Conservation (phyloP, 352 stramenopile species). For the Globisporangium solare region DNA sequence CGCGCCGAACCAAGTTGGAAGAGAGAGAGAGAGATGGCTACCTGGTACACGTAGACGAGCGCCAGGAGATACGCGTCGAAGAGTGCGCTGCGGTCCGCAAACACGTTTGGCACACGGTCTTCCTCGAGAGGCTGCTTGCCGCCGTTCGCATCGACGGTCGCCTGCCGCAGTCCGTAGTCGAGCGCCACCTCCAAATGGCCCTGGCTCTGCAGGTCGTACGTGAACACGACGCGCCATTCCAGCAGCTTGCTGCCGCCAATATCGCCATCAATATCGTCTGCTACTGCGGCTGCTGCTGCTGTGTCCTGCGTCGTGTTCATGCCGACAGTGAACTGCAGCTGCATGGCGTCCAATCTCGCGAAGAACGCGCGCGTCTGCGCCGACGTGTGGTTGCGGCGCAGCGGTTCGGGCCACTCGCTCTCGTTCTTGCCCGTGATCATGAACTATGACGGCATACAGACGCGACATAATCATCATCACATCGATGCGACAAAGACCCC, state of each 20-base stretch:
- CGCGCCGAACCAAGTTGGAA: too few species aligned
- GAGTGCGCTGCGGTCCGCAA: conserved; percentile 34
- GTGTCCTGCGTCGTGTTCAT: conserved; percentile 29
- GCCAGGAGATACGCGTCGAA: conserved; percentile 44
- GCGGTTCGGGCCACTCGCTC: conserved; percentile 45
- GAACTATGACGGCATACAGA: conserved; percentile 26
- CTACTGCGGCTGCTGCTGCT: conserved; percentile 5
- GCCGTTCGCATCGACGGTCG: conserved; percentile 3
- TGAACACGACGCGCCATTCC: conserved; percentile 56
- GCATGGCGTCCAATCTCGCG: conserved; percentile 56
- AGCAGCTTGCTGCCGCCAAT: conserved; percentile 25
- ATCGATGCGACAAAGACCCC: too few species aligned
- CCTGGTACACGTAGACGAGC: conserved; percentile 48
- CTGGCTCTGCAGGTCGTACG: conserved; percentile 67
- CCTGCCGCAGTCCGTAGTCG: conserved; percentile 34
- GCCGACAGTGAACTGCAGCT: conserved; percentile 50
- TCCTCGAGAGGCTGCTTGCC: neutral
- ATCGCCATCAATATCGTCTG: neutral
- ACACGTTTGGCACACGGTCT: conserved; percentile 35
- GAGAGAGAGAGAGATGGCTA: conserved; percentile 1
- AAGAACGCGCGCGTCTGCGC: conserved; percentile 54
- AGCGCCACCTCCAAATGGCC: conserved; percentile 66
- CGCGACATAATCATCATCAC: too few species aligned
- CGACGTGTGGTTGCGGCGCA: conserved; percentile 27
- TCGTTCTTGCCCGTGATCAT: conserved; percentile 33